Evolutionary conservation across 176 grass and related monocot species (phyloP).

Genomic region (Avena eriantha): DNA sequence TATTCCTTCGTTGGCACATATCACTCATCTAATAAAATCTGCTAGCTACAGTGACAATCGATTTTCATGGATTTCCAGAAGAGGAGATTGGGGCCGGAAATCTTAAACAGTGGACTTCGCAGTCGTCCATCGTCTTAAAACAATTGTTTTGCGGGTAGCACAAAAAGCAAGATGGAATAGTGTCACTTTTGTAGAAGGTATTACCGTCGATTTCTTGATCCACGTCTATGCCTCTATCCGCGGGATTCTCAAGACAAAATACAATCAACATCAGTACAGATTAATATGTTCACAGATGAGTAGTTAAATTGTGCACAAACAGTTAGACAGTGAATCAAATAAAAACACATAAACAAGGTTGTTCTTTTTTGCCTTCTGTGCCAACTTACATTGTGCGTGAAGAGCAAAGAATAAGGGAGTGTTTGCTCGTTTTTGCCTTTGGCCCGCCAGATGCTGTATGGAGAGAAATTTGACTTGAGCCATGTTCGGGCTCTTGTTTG

Average conservation of each 20-base stretch:
- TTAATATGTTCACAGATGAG: neutral
- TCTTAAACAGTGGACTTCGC: neutral
- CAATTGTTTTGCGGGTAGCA: neutral
- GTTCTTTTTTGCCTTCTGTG: neutral
- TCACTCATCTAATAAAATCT: too few relatives aligned
- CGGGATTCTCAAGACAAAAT: neutral
- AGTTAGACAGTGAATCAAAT: neutral
- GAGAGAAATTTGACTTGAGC: too few relatives aligned
- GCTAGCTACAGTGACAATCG: neutral
- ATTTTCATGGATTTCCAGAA: neutral
- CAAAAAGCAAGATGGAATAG: neutral
- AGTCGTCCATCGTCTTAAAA: neutral
- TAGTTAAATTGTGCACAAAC: too few relatives aligned
- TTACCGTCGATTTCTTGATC: neutral
- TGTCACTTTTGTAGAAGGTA: conserved; percentile 5
- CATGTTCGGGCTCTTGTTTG: too few relatives aligned
- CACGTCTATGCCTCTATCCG: neutral
- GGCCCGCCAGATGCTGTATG: too few relatives aligned
- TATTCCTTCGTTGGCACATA: neutral
- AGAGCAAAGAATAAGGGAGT: neutral
- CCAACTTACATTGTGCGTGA: neutral
- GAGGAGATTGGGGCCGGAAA: neutral
- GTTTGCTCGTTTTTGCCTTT: too few relatives aligned
- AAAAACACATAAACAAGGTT: neutral
- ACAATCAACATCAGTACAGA: neutral